Conservation (phyloP, 257 asterid species). For the Rhazya stricta region DNA sequence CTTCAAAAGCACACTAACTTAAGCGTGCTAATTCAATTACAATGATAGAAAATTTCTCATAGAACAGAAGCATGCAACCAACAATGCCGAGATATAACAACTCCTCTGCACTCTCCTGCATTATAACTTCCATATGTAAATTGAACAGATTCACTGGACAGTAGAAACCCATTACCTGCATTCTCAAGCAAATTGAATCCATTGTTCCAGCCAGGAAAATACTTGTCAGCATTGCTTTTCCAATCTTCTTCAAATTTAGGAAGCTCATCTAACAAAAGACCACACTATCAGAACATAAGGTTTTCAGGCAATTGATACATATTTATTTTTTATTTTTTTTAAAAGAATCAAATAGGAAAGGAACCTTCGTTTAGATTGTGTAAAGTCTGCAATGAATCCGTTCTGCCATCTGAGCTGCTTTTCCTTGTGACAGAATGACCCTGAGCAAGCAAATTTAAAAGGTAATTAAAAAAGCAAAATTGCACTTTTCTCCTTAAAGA, state of each 20-base stretch:
- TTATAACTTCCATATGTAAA: neutral
- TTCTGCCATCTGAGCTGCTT: constrained; percentile 44
- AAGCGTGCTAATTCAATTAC: neutral
- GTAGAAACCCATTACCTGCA: constrained; percentile 34
- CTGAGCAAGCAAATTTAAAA: constrained; percentile 30
- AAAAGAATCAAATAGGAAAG: neutral
- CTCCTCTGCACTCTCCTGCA: neutral
- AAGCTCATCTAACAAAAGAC: constrained; percentile 55
- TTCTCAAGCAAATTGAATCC: constrained; percentile 55
- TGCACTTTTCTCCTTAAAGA: neutral
- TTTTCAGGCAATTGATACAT: neutral
- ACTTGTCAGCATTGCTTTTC: constrained; percentile 56
- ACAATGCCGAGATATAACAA: too few species aligned
- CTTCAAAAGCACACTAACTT: neutral
- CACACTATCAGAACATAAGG: constrained; percentile 10
- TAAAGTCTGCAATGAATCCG: constrained; percentile 62
- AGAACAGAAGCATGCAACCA: neutral
- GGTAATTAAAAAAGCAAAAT: neutral
- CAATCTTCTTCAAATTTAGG: constrained; percentile 65
- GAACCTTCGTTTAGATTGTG: constrained; percentile 89
- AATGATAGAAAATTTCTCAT: neutral
- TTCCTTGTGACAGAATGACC: constrained; percentile 74
- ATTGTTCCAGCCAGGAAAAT: constrained; percentile 61
- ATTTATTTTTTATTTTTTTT: neutral
- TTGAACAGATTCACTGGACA: neutral